Conservation (phyloP, 352 stramenopile genomes). For the Phytophthora macrochlamydospora region DNA sequence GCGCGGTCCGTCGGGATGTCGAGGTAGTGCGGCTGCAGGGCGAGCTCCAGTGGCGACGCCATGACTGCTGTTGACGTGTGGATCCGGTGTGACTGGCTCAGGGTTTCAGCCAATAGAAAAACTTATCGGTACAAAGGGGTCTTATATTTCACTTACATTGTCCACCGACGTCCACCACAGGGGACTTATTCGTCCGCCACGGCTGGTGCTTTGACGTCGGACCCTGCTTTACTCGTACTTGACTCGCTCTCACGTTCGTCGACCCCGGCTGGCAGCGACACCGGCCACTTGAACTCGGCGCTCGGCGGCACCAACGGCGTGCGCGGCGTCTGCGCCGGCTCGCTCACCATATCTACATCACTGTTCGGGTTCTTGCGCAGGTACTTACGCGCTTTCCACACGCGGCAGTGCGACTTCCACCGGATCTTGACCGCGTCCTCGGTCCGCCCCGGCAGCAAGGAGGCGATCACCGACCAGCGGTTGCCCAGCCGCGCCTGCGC, state of each 20-base stretch:
- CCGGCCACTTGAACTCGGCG: constrained; percentile 33
- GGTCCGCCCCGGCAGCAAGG: constrained; percentile 85
- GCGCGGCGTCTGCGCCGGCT: constrained; percentile 32
- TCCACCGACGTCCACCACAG: constrained; percentile 20
- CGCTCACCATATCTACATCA: constrained; percentile 38
- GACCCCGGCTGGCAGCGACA: constrained; percentile 12
- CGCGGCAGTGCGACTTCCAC: constrained; percentile 90
- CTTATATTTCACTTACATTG: constrained; percentile 33
- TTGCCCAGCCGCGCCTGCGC: constrained; percentile 87
- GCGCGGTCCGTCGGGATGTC: constrained; percentile 65
- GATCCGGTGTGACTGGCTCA: constrained; percentile 8
- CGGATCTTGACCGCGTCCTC: constrained; percentile 94
- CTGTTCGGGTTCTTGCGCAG: constrained; percentile 65
- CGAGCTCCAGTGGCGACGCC: constrained; percentile 34
- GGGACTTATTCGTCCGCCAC: constrained; percentile 22
- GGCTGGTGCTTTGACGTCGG: constrained; percentile 7
- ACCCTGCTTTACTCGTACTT: constrained; percentile 13
- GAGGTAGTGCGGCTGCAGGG: constrained; percentile 64
- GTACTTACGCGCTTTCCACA: constrained; percentile 85
- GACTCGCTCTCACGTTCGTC: constrained; percentile 30
- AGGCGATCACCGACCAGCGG: constrained; percentile 91
- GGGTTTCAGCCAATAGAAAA: constrained; percentile 21
- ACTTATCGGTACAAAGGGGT: constrained; percentile 16
- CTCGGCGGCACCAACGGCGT: constrained; percentile 36
- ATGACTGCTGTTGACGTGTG: constrained; percentile 17